phyloP scores from a whole-genome alignment of 1,284 basidiomycete species.

The Rhodotorula sp. region DNA sequence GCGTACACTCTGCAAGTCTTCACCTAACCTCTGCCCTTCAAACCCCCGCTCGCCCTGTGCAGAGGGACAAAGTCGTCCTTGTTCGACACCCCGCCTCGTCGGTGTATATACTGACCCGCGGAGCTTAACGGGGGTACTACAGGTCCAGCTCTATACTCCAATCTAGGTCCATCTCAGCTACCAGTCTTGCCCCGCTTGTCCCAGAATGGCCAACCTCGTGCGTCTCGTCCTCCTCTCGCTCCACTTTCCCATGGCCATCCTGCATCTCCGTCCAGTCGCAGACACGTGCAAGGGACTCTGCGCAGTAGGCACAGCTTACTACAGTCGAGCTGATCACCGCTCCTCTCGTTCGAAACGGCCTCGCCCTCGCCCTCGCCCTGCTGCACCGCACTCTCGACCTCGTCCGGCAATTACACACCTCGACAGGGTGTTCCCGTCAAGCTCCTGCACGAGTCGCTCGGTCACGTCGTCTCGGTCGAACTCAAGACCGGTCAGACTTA shows the following conservation, averaged over 20 bases:
- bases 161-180: background rate
- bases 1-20: too few relatives aligned
- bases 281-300: too few relatives aligned
- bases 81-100: background rate
- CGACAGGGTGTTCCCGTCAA: background rate
- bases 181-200: background rate
- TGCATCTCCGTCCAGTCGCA: too few relatives aligned
- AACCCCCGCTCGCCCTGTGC: too few relatives aligned
- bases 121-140: too few relatives aligned
- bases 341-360: background rate
- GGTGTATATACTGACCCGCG: too few relatives aligned
- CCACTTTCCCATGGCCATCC: background rate
- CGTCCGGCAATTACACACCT: background rate
- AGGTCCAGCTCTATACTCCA: too few relatives aligned
- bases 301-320: too few relatives aligned
- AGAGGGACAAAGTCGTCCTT: background rate
- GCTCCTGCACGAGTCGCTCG: constrained; percentile 59
- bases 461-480: constrained; percentile 96
- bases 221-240: background rate
- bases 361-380: background rate
- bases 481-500: constrained; percentile 97
- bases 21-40: too few relatives aligned
- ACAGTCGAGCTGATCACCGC: too few relatives aligned
- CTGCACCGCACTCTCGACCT: background rate
- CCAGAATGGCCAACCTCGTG: background rate